Conservation (phyloP, 306 rosid species). For the Dryas alaskensis region DNA sequence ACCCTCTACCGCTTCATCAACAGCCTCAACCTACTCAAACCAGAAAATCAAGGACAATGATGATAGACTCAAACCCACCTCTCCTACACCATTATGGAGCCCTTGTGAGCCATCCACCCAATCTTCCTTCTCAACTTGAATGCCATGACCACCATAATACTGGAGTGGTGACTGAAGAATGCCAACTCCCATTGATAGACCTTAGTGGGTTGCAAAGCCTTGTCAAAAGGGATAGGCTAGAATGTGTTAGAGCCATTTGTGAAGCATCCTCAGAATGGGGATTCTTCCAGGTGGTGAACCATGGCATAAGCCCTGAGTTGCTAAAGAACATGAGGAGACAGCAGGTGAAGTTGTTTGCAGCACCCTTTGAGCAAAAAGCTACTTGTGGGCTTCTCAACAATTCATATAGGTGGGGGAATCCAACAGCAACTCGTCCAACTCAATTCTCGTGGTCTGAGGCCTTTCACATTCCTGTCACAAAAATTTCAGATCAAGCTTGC, state of each 20-base stretch:
- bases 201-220: conserved; percentile 53
- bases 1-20: conserved; percentile 24
- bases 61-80: conserved; percentile 68
- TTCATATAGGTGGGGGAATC: conserved; percentile 82
- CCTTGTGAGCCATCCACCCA: conserved; percentile 39
- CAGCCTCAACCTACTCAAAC: conserved; percentile 1
- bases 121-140: conserved; percentile 24
- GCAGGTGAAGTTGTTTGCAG: conserved; percentile 61
- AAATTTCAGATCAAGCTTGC: conserved; percentile 58
- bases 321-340: conserved; percentile 56
- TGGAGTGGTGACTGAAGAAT: conserved; percentile 43
- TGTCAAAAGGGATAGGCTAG: conserved; percentile 36
- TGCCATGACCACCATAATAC: conserved; percentile 11
- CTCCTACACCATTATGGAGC: conserved; percentile 51
- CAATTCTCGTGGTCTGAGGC: conserved; percentile 97
- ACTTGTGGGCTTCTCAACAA: conserved; percentile 57
- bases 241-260: conserved; percentile 57
- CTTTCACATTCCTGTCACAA: conserved; percentile 84
- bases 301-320: conserved; percentile 60
- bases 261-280: conserved; percentile 82
- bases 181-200: conserved; percentile 76
- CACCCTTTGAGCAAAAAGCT: conserved; percentile 61
- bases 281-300: conserved; percentile 84
- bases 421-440: conserved; percentile 60
- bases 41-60: conserved; percentile 5